phyloP scores from a whole-genome alignment of 2,329 filamentous ascomycete genomes.

The Pseudogymnoascus sp. region DNA sequence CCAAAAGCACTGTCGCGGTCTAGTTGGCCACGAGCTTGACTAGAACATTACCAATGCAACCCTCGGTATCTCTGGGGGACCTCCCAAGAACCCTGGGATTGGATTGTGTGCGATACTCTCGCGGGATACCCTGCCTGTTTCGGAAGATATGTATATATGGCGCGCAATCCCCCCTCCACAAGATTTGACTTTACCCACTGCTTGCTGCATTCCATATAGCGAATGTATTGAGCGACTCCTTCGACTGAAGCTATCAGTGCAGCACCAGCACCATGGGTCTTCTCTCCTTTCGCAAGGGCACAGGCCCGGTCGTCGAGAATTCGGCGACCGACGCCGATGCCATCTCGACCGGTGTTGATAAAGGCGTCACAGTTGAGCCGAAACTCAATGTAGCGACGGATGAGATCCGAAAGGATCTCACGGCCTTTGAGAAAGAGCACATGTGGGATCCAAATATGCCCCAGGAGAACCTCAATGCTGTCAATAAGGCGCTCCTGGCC shows the following conservation, averaged over 20 bases:
- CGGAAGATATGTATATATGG: not conserved
- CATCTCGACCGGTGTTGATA: not conserved
- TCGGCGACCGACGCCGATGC: not conserved
- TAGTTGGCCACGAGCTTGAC: not conserved
- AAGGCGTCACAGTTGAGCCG: not conserved
- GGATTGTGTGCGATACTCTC: not conserved
- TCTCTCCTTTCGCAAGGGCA: not conserved
- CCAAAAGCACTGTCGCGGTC: not conserved
- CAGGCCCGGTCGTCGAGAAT: not conserved
- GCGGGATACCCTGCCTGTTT: not conserved
- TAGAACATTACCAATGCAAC: not conserved
- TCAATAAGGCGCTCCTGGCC: conserved; percentile 16
- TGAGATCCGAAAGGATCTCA: not conserved
- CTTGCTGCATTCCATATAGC: not conserved
- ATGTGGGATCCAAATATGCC: conserved; percentile 22
- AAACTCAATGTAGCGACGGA: not conserved
- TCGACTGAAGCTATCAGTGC: not conserved
- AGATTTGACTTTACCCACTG: not conserved
- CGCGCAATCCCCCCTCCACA: not conserved
- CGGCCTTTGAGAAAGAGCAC: not conserved
- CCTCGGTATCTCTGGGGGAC: not conserved
- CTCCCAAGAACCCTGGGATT: not conserved
- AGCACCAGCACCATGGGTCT: not conserved
- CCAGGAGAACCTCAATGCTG: conserved; percentile 17
- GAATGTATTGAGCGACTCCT: not conserved